phyloP scores from a whole-genome alignment of 2,329 filamentous ascomycete species.

The Mycocentrospora acerina region DNA sequence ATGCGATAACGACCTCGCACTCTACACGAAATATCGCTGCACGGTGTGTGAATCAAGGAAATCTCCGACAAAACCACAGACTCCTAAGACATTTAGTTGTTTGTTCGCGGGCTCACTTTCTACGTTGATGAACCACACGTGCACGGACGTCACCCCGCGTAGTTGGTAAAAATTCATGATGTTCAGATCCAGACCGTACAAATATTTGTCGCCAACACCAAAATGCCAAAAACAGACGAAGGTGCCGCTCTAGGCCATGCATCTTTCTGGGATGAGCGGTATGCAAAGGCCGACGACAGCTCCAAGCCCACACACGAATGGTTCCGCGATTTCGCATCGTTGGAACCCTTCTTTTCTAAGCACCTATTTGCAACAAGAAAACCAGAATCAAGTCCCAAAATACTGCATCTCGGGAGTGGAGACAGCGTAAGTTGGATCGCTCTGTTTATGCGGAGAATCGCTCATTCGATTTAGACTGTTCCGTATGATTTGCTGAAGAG shows the following conservation, averaged over 20 bases:
- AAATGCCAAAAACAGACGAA: slow-evolving; percentile 10
- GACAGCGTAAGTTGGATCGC: slow-evolving; percentile 55
- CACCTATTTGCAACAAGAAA: slow-evolving; percentile 44
- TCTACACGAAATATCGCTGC: too few species aligned
- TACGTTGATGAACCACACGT: too few species aligned
- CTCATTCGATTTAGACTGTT: slow-evolving; percentile 47
- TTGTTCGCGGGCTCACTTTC: too few species aligned
- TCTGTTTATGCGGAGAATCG: not conserved
- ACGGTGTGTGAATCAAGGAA: too few species aligned
- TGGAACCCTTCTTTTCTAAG: slow-evolving; percentile 51
- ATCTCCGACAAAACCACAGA: too few species aligned
- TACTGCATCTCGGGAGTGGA: slow-evolving; percentile 61
- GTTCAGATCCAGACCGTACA: too few species aligned
- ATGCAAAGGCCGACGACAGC: slow-evolving; percentile 38
- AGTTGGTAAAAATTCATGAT: too few species aligned
- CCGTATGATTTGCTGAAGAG: slow-evolving; percentile 50
- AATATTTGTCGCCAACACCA: not conserved
- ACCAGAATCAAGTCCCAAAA: slow-evolving; percentile 39
- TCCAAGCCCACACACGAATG: slow-evolving; percentile 55
- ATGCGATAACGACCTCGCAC: too few species aligned
- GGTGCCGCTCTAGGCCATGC: slow-evolving; percentile 9
- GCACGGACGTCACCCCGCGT: too few species aligned
- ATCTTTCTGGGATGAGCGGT: slow-evolving; percentile 55
- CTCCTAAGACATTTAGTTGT: too few species aligned
- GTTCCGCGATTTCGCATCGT: slow-evolving; percentile 53